Conservation (phyloP, 805 yeast species). For the Yarrowia phangngaensis region DNA sequence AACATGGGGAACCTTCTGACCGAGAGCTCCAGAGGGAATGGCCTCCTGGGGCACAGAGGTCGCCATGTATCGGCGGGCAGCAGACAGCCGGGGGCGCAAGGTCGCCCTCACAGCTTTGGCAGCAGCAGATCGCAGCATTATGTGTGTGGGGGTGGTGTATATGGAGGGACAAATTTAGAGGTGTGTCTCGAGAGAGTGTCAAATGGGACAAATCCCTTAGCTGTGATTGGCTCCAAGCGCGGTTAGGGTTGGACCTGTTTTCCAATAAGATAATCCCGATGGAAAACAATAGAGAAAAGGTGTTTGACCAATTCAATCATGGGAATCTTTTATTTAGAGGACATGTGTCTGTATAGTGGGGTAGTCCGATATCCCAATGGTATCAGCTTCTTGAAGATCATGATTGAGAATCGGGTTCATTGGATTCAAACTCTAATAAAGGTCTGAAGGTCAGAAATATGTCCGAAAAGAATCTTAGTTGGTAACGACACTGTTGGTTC, state of each 20-base stretch:
- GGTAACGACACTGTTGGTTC: too few species aligned
- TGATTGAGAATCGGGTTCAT: too few species aligned
- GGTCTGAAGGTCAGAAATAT: too few species aligned
- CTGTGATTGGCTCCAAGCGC: constrained; percentile 23
- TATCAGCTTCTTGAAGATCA: too few species aligned
- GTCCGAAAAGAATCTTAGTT: too few species aligned
- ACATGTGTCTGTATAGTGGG: too few species aligned
- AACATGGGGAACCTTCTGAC: constrained; percentile 25
- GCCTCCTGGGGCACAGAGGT: constrained; percentile 22
- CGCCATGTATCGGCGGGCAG: constrained; percentile 21
- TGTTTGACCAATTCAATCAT: too few species aligned
- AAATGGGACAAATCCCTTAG: constrained; percentile 9
- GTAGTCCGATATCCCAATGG: too few species aligned
- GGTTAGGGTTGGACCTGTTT: constrained; percentile 25
- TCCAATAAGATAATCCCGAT: too few species aligned
- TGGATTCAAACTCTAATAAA: too few species aligned
- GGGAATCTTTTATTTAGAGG: too few species aligned
- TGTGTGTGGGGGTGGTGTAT: background rate
- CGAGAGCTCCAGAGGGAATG: constrained; percentile 25
- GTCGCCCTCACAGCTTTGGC: constrained; percentile 27
- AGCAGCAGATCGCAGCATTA: constrained; percentile 27
- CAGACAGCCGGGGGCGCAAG: constrained; percentile 24
- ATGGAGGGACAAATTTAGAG: constrained; percentile 1
- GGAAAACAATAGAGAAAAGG: too few species aligned
- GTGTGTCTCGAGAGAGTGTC: constrained; percentile 4